These are phyloP conservation scores for Arthrobotrys sphaeroides DNA, from an alignment of 2,329 filamentous ascomycete species.

Conservation along the genomic window DNA sequence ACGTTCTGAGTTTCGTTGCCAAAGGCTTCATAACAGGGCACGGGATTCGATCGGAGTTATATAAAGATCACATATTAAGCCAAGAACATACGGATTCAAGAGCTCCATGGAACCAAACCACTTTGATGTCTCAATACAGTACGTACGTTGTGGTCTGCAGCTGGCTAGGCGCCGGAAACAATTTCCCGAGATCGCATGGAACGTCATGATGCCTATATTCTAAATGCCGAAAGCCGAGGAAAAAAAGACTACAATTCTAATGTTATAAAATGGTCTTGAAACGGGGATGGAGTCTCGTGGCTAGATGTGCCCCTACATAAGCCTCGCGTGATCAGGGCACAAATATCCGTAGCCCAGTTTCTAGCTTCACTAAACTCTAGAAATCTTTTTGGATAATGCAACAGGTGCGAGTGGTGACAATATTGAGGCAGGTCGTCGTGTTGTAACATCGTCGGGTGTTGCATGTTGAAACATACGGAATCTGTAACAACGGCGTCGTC, in stretches of 20 bases:
- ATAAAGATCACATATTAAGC: neutral
- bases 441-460: constrained; percentile 6
- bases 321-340: neutral
- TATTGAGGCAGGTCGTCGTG: neutral
- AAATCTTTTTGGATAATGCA: neutral
- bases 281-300: neutral
- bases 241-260: neutral
- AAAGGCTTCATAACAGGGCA: neutral
- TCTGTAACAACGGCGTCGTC: neutral
- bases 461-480: constrained; percentile 12
- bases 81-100: neutral
- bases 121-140: too few species aligned
- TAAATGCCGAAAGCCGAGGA: neutral
- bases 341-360: neutral
- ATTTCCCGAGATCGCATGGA: neutral
- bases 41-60: neutral
- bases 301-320: neutral
- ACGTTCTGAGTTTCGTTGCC: neutral
- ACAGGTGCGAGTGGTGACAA: neutral
- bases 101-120: neutral
- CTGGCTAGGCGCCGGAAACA: neutral
- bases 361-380: neutral
- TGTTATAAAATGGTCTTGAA: too few species aligned
- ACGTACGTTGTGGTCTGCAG: too few species aligned
- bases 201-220: neutral